Evolutionary conservation across 176 grass and related monocot species (phyloP), one percentile per base, ranked within the genome.

Genomic region (Elymus sibiricus): DNA sequence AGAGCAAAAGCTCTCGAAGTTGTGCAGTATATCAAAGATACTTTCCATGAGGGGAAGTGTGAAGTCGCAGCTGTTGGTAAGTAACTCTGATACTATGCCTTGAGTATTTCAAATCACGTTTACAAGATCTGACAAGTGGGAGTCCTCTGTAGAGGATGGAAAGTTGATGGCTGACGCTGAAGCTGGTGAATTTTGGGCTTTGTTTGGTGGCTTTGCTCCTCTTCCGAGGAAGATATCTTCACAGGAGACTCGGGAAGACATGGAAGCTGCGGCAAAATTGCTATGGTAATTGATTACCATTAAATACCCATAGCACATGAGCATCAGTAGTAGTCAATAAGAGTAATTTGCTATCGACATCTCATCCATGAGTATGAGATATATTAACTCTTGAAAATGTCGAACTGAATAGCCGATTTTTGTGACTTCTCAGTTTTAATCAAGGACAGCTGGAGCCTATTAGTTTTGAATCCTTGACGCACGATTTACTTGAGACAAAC

Each of bases 1-100:
- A 94, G 97, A 86, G 97, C 88, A 83, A 99, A 99, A 86, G 92
- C 97, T 86, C 97, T 99, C 79, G 94, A 99, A 84, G 94, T 96
- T 70, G 92, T 99, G 80, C 94, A 96, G 80, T 96, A 96, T 76
- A 89, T 99, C 79, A 99, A 96, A 90, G 97, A 94, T 80, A 94
- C 94, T 66, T 96, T 94, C 75, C 97, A 99, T 88, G 86, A 94
- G n/a, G 92, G 94, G 12, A 94, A 93, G 79, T 99, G 94, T 79
- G 97, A 94, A 44, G 76, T 96, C 44, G 97, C 92, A 61, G 86
- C 90, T 86, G 92, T 99, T 79, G 97, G 97, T 99, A 92, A 87
- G 94, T 5, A 82, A 71, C 19, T 89, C 17, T 19, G 4, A 82
- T 19, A 40, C 70, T 72, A 6, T 51, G n/a, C 28, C 59, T 68